phyloP scores from a whole-genome alignment of 805 yeast genomes.

The Priceomyces medius region DNA sequence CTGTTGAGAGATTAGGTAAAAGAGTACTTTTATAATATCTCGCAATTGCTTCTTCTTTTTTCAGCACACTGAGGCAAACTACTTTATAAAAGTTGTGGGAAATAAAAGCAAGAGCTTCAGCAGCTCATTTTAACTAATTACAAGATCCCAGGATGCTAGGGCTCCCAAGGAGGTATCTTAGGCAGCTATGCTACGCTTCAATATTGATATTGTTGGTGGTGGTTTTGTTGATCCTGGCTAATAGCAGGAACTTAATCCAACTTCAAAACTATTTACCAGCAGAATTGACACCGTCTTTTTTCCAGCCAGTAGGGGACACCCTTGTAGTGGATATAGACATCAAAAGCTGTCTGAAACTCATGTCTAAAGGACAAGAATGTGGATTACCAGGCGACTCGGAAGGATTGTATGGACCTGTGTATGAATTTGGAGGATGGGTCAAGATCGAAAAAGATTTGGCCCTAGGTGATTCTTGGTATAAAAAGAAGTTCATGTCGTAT shows the following conservation, averaged over 20 bases:
- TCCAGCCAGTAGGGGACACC: conserved; percentile 40
- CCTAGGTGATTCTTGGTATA: conserved; percentile 45
- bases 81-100: neutral
- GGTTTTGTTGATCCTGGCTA: conserved; percentile 35
- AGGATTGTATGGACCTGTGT: conserved; percentile 26
- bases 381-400: conserved; percentile 23
- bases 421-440: conserved; percentile 36
- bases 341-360: conserved; percentile 26
- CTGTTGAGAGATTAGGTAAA: neutral
- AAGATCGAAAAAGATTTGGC: conserved; percentile 47
- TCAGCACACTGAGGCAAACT: neutral
- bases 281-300: conserved; percentile 35
- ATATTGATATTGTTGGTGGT: conserved; percentile 17
- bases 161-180: conserved; percentile 31
- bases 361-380: conserved; percentile 20
- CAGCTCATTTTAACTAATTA: neutral
- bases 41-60: neutral
- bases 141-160: conserved; percentile 16
- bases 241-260: conserved; percentile 33
- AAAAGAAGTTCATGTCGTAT: conserved; percentile 38
- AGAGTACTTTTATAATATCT: neutral
- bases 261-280: conserved; percentile 27
- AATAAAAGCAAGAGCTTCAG: neutral
- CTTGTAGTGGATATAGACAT: conserved; percentile 43
- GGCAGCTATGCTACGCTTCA: conserved; percentile 24